Evolutionary conservation across 257 asterid genomes (phyloP), one percentile per base, ranked within the genome.

Genomic region (Cynanchum wilfordii): DNA sequence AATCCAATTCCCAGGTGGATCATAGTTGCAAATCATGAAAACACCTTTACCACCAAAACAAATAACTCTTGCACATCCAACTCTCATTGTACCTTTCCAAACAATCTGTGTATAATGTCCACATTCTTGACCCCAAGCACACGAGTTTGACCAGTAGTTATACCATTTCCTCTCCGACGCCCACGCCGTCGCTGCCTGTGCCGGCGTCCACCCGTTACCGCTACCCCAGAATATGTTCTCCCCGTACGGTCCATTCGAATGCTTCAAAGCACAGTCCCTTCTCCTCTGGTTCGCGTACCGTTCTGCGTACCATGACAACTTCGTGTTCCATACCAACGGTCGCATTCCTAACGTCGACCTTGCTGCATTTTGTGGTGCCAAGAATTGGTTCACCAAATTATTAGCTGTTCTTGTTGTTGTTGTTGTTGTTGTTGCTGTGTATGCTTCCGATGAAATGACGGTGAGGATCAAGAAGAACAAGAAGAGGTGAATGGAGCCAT

Each of bases 31-130:
- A 24, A 79, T 79, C 85, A 86, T 86, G 60, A 86, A 86, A 67
- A 86, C 85, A 2, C 88, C 88, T 12, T 72, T 73, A 0, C 81
- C 86, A 50, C 79, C 65, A 44, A n/a, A 12, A 57, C 88, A 86
- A 0, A 33, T 77, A 30, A 75, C 85, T 52, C 73, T 68, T 1
- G 90, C 90, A 66, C 90, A 83, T 8, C 88, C 90, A 59, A 83
- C 55, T 16, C 80, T 79, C 66, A 27, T 75, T 1, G 85, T 76
- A 19, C 59, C 76, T 30, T 70, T 83, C 90, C 90, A 86, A 54
- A 86, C 83, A 50, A 86, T 79, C 52, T 86, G 90, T 0, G 88
- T 86, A 75, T 83, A 86, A 68, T 86, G 89, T n/a, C 90, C 89
- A 42, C 88, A 81, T 67, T 83, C 80, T 67, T 74, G 68, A 11